Evolutionary conservation across 176 grass and related monocot genomes (phyloP).

Genomic region (Bromus sterilis): DNA sequence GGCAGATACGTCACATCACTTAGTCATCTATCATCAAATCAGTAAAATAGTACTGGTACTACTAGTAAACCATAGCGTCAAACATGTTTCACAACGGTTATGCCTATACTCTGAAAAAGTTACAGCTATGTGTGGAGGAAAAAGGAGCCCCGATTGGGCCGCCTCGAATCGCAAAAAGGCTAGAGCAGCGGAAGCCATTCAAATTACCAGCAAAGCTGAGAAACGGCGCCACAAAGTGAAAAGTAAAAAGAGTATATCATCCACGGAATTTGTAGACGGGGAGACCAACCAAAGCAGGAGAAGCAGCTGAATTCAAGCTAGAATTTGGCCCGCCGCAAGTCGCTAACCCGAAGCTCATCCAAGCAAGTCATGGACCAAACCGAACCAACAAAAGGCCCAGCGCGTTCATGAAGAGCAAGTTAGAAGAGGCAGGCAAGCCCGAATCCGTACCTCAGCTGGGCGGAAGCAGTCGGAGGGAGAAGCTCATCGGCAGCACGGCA

Average conservation of each 20-base stretch:
- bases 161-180: background rate
- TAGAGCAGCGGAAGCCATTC: background rate
- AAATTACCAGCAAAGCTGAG: background rate
- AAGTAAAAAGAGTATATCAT: background rate
- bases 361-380: background rate
- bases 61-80: background rate
- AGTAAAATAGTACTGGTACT: too few species aligned
- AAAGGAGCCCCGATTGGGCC: background rate
- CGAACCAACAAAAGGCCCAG: too few species aligned
- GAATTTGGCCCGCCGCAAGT: background rate
- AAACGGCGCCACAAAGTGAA: background rate
- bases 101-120: background rate
- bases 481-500: slow-evolving; percentile 6
- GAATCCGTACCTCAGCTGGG: background rate
- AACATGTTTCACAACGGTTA: background rate
- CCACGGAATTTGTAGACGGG: background rate
- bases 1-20: background rate
- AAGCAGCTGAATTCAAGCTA: background rate
- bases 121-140: background rate
- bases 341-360: background rate
- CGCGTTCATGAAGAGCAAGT: too few species aligned
- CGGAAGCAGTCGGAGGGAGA: background rate
- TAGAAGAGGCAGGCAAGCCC: too few species aligned
- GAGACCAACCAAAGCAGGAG: background rate
- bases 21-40: background rate